phyloP scores from a whole-genome alignment of 2,329 filamentous ascomycete species.

The Aureobasidium sp. region DNA sequence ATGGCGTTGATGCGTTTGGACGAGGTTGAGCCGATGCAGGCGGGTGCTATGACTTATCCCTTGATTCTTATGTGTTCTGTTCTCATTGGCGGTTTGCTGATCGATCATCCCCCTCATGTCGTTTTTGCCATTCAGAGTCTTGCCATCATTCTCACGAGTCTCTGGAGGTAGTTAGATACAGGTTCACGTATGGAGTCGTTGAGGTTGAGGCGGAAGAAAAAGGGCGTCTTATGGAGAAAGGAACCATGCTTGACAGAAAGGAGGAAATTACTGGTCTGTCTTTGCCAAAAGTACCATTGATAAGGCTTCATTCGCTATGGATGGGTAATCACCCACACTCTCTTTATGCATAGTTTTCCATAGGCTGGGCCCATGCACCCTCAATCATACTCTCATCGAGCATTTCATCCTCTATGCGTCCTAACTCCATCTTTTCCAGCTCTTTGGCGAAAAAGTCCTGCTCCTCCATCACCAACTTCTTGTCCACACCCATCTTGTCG shows the following conservation, averaged over 20 bases:
- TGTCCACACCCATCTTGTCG: slow-evolving; percentile 56
- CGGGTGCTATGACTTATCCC: background rate
- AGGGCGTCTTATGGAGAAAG: background rate
- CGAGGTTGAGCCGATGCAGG: background rate
- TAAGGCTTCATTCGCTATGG: background rate
- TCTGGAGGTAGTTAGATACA: background rate
- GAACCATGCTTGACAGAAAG: background rate
- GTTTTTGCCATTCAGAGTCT: background rate
- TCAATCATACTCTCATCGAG: slow-evolving; percentile 11
- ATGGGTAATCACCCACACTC: background rate
- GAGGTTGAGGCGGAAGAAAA: background rate
- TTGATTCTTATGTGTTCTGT: background rate
- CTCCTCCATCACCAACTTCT: slow-evolving; percentile 34
- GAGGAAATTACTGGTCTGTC: background rate
- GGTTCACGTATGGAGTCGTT: background rate
- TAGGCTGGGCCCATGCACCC: background rate
- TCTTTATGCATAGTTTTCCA: slow-evolving; percentile 2
- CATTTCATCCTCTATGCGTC: slow-evolving; percentile 18
- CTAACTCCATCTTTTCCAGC: slow-evolving; percentile 42
- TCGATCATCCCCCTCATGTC: background rate
- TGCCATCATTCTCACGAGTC: background rate
- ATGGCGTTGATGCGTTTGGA: background rate
- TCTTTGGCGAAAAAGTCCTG: slow-evolving; percentile 43
- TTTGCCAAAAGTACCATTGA: background rate
- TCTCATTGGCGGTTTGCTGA: background rate